Conservation (phyloP, 2,329 filamentous ascomycete genomes). For the Curvularia sp. region DNA sequence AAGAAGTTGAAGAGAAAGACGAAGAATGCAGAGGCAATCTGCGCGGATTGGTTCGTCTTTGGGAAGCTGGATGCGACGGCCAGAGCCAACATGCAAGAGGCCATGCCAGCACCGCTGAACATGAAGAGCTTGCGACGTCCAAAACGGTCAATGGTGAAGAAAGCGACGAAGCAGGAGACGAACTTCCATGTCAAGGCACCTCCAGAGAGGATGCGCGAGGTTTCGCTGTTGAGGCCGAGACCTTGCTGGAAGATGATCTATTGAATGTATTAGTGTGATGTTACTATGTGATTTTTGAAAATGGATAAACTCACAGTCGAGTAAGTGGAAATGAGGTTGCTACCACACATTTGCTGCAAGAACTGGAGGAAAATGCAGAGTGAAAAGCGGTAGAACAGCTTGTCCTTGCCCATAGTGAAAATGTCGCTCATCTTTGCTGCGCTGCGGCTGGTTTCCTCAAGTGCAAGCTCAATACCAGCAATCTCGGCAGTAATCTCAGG, state of each 20-base stretch:
- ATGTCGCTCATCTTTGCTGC: slow-evolving; percentile 66
- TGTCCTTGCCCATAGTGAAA: slow-evolving; percentile 64
- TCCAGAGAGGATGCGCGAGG: slow-evolving; percentile 68
- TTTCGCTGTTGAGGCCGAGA: slow-evolving; percentile 53
- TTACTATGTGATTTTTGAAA: slow-evolving; percentile 45
- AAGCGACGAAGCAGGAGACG: slow-evolving; percentile 66
- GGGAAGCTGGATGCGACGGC: slow-evolving; percentile 61
- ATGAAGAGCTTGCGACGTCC: slow-evolving; percentile 67
- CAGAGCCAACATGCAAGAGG: slow-evolving; percentile 61
- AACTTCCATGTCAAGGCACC: slow-evolving; percentile 65
- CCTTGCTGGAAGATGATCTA: slow-evolving; percentile 55
- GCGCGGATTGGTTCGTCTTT: slow-evolving; percentile 54
- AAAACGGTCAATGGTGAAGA: slow-evolving; percentile 74
- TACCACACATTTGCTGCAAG: slow-evolving; percentile 60
- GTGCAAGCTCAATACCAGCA: slow-evolving; percentile 64
- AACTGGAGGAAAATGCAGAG: slow-evolving; percentile 60
- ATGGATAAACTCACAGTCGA: slow-evolving; percentile 53
- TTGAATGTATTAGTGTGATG: not conserved
- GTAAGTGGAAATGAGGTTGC: slow-evolving; percentile 59
- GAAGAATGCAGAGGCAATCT: slow-evolving; percentile 62
- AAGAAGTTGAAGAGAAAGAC: slow-evolving; percentile 68
- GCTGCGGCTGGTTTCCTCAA: slow-evolving; percentile 60
- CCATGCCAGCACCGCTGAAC: slow-evolving; percentile 61
- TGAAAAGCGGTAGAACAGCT: slow-evolving; percentile 67
- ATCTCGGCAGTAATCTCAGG: slow-evolving; percentile 68